Evolutionary conservation across 495 filamentous ascomycete genomes (phyloP).

Genomic region (Parmelia sp.): DNA sequence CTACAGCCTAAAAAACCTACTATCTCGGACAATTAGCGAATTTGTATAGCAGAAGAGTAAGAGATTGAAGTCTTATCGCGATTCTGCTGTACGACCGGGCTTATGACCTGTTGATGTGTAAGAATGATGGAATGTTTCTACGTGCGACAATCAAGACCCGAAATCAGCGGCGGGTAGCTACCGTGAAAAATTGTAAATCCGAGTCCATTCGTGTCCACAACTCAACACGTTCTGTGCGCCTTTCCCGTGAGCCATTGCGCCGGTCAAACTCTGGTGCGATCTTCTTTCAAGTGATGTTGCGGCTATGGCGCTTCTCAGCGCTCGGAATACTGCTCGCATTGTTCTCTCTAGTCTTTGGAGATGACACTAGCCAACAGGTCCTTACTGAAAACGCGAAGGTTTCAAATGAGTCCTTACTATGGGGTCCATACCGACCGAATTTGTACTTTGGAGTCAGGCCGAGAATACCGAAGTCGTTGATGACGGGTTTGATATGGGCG

Average conservation of each 20-base stretch:
- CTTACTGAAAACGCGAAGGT: constrained; percentile 37
- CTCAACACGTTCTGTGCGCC: not conserved
- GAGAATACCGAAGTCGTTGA: constrained; percentile 76
- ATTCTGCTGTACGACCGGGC: no score
- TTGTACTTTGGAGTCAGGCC: constrained; percentile 93
- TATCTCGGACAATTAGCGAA: no score
- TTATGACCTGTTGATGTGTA: no score
- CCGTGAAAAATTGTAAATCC: not conserved
- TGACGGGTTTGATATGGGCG: constrained; percentile 82
- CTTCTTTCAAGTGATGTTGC: constrained; percentile 1
- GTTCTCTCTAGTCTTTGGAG: constrained; percentile 10
- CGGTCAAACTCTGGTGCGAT: not conserved
- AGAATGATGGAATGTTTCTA: no score
- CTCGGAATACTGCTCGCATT: constrained; percentile 4
- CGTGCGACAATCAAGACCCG: no score
- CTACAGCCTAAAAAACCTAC: no score
- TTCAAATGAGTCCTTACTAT: constrained; percentile 82
- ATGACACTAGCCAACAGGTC: constrained; percentile 16
- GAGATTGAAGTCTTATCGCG: no score
- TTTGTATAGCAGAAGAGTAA: no score
- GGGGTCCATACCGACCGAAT: constrained; percentile 94
- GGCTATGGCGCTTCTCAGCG: constrained; percentile 6
- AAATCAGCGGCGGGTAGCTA: constrained; percentile 8
- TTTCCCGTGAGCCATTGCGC: not conserved
- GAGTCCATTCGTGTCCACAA: constrained; percentile 2